Base-by-base conservation (phyloP, 306 rosid genomes). In the Dryas alaskensis region DNA sequence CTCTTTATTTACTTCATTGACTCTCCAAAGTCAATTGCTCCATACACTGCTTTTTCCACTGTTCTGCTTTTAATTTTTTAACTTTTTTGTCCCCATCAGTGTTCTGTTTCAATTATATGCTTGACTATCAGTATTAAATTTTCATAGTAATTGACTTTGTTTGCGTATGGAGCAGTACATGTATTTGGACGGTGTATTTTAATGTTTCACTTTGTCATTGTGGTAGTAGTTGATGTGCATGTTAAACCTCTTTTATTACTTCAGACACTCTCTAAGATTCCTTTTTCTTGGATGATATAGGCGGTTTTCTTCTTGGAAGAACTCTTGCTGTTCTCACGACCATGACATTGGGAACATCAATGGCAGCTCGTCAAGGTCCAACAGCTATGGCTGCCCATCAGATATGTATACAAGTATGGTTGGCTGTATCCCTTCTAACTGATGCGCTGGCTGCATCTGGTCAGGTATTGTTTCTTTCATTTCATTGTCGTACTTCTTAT, bases 381-480 rank as follows among this genome's bases (percentile, higher is more conserved):
- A 93, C 88, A 52, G 96, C 95, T 66, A 90, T 94, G 99, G 99
- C 99, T 81, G 97, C 95, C 77, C 97, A 94, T 89, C 99, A 94
- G 85, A 89, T 94, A 86, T 94, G 95, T 17, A 77, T 94, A 85
- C 99, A 94, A 87, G 97, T 94, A 13, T 94, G 99, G 99, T 79
- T 92, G 83, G 97, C 99, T 7, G 97, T 94, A 61, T 94, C 99
- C 45, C 99, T 92, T 74, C 95, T 94, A 60, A 87, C 94, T 31
- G 99, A 94, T 89, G 87, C 99, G 2, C 74, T 92, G 73, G 96
- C 90, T 76, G 69, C 89, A 80, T 89, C 99, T 78, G 84, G 79
- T 79, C 99, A 94, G 99, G 99, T 92, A 79, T 70, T 64, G 39
- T 57, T 64, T 78, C 10, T 52, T 76, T 60, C 25, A 73, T 72